These are phyloP conservation scores for Climacium dendroides DNA, from an alignment of 225 moss, liverwort and hornwort genomes.

Conservation along the genomic window DNA sequence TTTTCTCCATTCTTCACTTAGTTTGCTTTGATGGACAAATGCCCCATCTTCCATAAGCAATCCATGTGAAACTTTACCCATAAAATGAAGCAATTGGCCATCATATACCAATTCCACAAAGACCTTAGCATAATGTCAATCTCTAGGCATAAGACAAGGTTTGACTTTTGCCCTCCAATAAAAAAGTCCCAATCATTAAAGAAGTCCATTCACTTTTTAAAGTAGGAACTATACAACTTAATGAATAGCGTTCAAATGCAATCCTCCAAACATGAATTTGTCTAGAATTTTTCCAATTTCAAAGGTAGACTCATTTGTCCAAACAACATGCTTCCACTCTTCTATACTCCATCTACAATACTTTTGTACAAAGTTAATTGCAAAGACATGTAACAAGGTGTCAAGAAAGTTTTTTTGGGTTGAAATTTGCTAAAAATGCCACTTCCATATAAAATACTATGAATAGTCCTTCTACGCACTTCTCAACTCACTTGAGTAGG, in stretches of 20 bases:
- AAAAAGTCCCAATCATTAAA: neutral
- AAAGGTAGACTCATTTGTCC: neutral
- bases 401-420: neutral
- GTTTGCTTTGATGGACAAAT: no score
- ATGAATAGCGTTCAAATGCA: no score
- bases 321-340: rapidly evolving
- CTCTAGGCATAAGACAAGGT: neutral
- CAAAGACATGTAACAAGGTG: neutral
- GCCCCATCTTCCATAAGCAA: neutral
- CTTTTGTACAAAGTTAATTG: rapidly evolving
- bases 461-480: neutral
- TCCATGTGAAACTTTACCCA: no score
- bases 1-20: no score
- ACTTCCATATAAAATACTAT: neutral
- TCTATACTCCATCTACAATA: neutral
- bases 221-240: no score
- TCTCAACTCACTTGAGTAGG: no score
- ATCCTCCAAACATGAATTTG: no score
- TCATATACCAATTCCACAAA: neutral
- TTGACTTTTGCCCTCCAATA: neutral
- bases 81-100: neutral
- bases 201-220: no score
- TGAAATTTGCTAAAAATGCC: neutral
- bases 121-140: rapidly evolving
- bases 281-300: neutral